Conservation (phyloP, 2,329 filamentous ascomycete species). For the Lachnellula willkommii region DNA sequence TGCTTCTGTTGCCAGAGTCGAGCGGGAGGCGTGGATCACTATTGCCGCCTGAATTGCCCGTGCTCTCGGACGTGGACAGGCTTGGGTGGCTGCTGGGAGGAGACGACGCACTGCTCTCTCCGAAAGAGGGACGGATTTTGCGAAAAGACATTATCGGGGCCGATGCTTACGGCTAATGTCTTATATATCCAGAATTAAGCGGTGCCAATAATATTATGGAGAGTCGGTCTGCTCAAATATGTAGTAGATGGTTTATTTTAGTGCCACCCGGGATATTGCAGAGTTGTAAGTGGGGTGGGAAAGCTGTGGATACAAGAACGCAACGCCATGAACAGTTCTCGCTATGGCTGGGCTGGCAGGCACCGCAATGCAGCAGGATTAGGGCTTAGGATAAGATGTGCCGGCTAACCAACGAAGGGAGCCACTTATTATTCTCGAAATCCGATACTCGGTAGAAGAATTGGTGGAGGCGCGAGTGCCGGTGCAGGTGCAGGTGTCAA, state of each 20-base stretch:
- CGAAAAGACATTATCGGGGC: constrained; percentile 23
- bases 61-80: constrained; percentile 24
- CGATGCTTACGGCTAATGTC: not conserved
- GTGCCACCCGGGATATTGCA: constrained; percentile 4
- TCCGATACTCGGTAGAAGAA: not conserved
- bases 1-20: constrained; percentile 17
- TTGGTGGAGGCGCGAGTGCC: not conserved
- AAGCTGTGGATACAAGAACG: constrained; percentile 9
- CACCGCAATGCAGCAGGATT: not conserved
- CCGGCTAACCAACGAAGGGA: constrained; percentile 13
- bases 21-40: constrained; percentile 22
- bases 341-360: not conserved
- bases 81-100: constrained; percentile 21
- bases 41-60: constrained; percentile 20
- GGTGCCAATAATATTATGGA: not conserved
- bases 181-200: not conserved
- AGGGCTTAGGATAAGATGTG: not conserved
- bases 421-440: constrained; percentile 9
- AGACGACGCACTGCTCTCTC: constrained; percentile 21
- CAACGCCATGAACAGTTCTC: constrained; percentile 10
- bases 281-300: constrained; percentile 12
- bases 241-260: not conserved
- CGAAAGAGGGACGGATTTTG: constrained; percentile 26
- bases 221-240: not conserved
- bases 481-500: not conserved